A percentile compares a stretch with the other conserved stretches of the same genome.
These are phyloP conservation scores for Simmondsia chinensis DNA, from an alignment of 148 eudicot genomes.

Conservation along the genomic window DNA sequence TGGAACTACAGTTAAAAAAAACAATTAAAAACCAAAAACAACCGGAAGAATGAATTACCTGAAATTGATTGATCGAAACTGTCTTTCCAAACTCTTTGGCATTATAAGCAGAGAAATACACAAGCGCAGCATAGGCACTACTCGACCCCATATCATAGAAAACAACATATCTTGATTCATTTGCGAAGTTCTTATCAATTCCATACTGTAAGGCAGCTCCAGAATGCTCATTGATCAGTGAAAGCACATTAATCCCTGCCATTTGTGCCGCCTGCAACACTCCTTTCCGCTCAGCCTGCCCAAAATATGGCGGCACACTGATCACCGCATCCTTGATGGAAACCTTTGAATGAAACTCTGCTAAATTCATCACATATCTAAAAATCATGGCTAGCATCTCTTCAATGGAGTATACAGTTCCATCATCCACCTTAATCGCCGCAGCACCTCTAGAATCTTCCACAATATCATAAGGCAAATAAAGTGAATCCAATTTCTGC, in stretches of 20 bases:
- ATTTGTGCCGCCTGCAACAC: slow-evolving; percentile 67
- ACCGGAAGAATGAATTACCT: slow-evolving; percentile 31
- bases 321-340: slow-evolving; percentile 77
- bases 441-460: slow-evolving; percentile 45
- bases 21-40: not conserved
- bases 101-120: slow-evolving; percentile 81
- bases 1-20: too few species aligned
- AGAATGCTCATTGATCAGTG: slow-evolving; percentile 79
- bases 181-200: slow-evolving; percentile 90
- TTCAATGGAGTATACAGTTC: slow-evolving; percentile 61
- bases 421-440: slow-evolving; percentile 55
- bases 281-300: slow-evolving; percentile 83
- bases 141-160: slow-evolving; percentile 92
- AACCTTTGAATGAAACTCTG: slow-evolving; percentile 67
- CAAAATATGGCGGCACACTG: slow-evolving; percentile 80
- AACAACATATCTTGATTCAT: slow-evolving; percentile 74
- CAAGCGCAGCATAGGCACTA: slow-evolving; percentile 90
- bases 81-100: slow-evolving; percentile 82
- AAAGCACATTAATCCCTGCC: slow-evolving; percentile 78
- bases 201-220: slow-evolving; percentile 97
- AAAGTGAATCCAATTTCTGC: slow-evolving; percentile 23
- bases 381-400: slow-evolving; percentile 78
- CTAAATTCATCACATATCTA: slow-evolving; percentile 45
- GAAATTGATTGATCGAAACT: slow-evolving; percentile 86
- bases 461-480: slow-evolving; percentile 48